Conservation (phyloP, 306 rosid species). For the Ceratonia siliqua region DNA sequence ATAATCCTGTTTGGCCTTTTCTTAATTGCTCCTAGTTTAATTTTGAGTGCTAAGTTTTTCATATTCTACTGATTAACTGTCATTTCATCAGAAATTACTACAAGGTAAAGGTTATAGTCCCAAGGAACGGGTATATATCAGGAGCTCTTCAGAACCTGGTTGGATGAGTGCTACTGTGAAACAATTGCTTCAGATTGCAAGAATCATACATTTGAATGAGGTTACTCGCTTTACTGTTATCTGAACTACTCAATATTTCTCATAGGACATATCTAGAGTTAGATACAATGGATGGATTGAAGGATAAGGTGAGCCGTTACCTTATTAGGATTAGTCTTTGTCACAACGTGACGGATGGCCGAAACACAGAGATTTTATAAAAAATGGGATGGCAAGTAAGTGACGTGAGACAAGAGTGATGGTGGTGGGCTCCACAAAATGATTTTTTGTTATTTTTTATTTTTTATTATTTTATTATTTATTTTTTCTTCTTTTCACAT, state of each 20-base stretch:
- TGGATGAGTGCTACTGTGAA: conserved; percentile 46
- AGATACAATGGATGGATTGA: not conserved
- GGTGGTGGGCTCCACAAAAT: no score
- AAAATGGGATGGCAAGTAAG: no score
- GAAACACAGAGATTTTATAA: no score
- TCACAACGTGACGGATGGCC: no score
- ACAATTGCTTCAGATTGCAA: conserved; percentile 59
- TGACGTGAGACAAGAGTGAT: no score
- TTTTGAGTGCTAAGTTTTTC: conserved; percentile 25
- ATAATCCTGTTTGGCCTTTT: not conserved
- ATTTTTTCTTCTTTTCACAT: no score
- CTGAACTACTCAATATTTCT: conserved; percentile 18
- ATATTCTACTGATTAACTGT: conserved; percentile 23
- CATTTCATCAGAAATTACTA: conserved; percentile 55
- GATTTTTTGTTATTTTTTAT: no score
- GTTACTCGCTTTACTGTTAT: conserved; percentile 48
- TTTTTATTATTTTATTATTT: no score
- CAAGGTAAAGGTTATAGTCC: conserved; percentile 59
- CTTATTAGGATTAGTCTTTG: not conserved
- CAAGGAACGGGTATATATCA: conserved; percentile 53
- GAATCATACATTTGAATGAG: conserved; percentile 79
- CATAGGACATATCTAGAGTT: conserved; percentile 18
- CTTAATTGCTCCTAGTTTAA: not conserved
- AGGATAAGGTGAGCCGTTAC: not conserved
- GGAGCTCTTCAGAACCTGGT: conserved; percentile 38